phyloP scores from a whole-genome alignment of 1,284 basidiomycete genomes.

The Mycosarcoma mackinlayi region DNA sequence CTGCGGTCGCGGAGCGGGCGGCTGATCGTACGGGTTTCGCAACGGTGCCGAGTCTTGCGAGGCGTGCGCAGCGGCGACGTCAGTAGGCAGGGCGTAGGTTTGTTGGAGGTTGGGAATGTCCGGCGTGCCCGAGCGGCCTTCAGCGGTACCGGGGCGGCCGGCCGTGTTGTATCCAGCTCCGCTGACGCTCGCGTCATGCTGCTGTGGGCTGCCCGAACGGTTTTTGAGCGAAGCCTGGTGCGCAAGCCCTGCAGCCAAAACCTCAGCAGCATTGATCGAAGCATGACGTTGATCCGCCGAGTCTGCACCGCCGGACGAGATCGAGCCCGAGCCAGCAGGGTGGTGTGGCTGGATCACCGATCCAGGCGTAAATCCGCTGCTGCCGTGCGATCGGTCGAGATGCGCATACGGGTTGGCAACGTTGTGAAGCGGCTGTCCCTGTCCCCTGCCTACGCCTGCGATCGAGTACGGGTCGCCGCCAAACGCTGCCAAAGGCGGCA shows the following conservation, averaged over 20 bases:
- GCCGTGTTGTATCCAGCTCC: conserved; percentile 24
- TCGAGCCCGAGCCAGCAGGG: conserved; percentile 27
- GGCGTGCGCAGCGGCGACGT: conserved; percentile 13
- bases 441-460: conserved; percentile 51
- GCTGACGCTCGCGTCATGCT: no score
- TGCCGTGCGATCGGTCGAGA: conserved; percentile 50
- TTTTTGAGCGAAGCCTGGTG: conserved; percentile 40
- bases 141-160: conserved; percentile 47
- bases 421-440: conserved; percentile 45
- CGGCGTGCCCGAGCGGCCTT: conserved; percentile 55
- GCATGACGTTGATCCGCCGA: conserved; percentile 23
- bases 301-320: conserved; percentile 14
- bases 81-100: conserved; percentile 41
- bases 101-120: conserved; percentile 61
- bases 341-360: conserved; percentile 23
- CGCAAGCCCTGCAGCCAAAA: conserved; percentile 33
- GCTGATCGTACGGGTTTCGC: conserved; percentile 16
- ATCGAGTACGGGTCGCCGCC: conserved; percentile 57
- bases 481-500: conserved; percentile 58
- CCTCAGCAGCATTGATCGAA: conserved; percentile 31
- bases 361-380: neutral
- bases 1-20: conserved; percentile 1
- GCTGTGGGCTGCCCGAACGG: conserved; percentile 15
- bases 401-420: conserved; percentile 63
- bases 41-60: conserved; percentile 10